Percentiles rank a stretch among this genome's conserved stretches.
Evolutionary conservation across 129 eudicot genomes (phyloP).

Genomic region (Kitagawia praeruptora): DNA sequence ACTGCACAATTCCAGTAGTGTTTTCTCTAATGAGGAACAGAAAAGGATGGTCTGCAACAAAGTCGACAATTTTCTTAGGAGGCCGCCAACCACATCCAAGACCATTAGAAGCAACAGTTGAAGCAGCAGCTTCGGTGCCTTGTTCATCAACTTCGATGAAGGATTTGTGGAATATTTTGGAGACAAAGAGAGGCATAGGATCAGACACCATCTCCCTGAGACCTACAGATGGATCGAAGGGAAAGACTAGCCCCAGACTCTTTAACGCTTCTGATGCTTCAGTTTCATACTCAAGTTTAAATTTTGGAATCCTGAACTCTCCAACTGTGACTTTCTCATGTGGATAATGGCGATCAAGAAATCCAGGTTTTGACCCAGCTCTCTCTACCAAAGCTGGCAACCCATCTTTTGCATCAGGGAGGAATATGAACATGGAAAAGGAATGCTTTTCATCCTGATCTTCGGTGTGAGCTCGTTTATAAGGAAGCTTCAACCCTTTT

Average conservation of each 20-base stretch:
- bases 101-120: too few relatives aligned
- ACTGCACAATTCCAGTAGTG: too few relatives aligned
- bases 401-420: slow-evolving; percentile 37
- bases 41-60: too few relatives aligned
- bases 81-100: too few relatives aligned
- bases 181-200: slow-evolving; percentile 10
- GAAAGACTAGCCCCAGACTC: slow-evolving; percentile 18
- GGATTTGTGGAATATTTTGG: neutral
- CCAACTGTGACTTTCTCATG: neutral
- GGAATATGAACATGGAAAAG: slow-evolving; percentile 44
- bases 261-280: slow-evolving; percentile 17
- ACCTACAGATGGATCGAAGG: neutral
- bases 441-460: slow-evolving; percentile 12
- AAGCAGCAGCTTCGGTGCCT: too few relatives aligned
- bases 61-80: too few relatives aligned
- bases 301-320: slow-evolving; percentile 27
- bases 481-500: slow-evolving; percentile 11
- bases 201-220: slow-evolving; percentile 32
- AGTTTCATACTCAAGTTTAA: slow-evolving; percentile 21
- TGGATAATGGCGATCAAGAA: slow-evolving; percentile 19
- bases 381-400: slow-evolving; percentile 20
- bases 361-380: slow-evolving; percentile 9
- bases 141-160: too few relatives aligned
- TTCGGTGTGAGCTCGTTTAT: neutral
- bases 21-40: too few relatives aligned